Percentiles rank a stretch among this genome's conserved stretches.
These are phyloP conservation scores for Fraxinus albicans DNA, from an alignment of 305 asterid species.

Conservation along the genomic window DNA sequence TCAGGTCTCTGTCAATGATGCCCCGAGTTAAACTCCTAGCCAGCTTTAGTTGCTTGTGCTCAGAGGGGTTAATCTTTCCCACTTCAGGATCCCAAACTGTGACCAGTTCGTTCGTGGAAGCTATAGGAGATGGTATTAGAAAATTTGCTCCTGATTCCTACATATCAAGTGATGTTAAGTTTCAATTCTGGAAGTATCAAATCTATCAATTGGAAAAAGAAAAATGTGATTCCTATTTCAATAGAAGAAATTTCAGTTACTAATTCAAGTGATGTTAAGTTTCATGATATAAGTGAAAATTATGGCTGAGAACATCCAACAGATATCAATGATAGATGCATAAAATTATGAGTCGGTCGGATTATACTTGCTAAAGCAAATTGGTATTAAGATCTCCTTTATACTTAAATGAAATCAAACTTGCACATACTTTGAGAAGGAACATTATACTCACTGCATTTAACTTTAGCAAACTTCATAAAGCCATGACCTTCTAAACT, in stretches of 20 bases:
- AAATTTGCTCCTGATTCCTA: slow-evolving; percentile 98
- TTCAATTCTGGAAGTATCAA: slow-evolving; percentile 8
- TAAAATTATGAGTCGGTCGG: neutral
- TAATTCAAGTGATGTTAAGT: slow-evolving; percentile 3
- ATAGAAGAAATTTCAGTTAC: neutral
- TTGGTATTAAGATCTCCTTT: neutral
- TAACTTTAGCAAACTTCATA: neutral
- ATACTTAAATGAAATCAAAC: neutral
- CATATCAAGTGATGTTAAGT: slow-evolving; percentile 24
- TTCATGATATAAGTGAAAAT: neutral
- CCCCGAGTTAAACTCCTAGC: slow-evolving; percentile 99
- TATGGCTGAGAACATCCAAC: neutral
- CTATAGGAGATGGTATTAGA: slow-evolving; percentile 83
- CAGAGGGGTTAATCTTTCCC: slow-evolving; percentile 94
- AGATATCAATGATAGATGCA: neutral
- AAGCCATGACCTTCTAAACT: neutral
- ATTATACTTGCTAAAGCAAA: neutral
- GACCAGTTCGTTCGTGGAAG: slow-evolving; percentile 92
- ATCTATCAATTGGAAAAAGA: slow-evolving; percentile 3
- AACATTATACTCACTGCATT: neutral
- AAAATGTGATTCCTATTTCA: neutral
- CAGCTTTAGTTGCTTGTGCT: slow-evolving; percentile 95
- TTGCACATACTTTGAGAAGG: neutral
- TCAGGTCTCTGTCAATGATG: slow-evolving; percentile 93
- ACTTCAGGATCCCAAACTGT: slow-evolving; percentile 97